Conservation (phyloP, 441 rosid species). For the Daphne laureola region DNA sequence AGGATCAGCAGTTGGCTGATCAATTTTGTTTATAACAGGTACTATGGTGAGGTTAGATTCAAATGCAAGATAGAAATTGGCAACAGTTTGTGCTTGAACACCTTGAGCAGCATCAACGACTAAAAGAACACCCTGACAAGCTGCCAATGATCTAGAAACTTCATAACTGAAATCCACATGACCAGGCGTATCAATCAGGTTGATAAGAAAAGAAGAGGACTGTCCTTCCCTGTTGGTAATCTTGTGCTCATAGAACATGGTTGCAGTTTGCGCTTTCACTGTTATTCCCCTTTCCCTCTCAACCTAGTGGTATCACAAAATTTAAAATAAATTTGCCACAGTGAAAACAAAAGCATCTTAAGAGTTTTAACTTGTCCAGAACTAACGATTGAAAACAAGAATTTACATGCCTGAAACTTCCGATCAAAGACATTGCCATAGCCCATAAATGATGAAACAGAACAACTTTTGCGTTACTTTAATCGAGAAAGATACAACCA, state of each 20-base stretch:
- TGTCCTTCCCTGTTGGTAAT: constrained; percentile 22
- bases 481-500: too few relatives aligned
- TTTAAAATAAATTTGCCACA: constrained; percentile 5
- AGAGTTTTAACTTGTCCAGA: neutral
- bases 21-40: constrained; percentile 92
- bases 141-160: constrained; percentile 94
- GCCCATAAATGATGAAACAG: too few relatives aligned
- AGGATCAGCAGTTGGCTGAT: constrained; percentile 98
- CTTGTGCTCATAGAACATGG: constrained; percentile 66
- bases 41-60: constrained; percentile 74
- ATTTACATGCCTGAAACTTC: too few relatives aligned
- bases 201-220: constrained; percentile 45
- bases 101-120: constrained; percentile 99
- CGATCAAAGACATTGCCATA: too few relatives aligned
- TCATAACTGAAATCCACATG: constrained; percentile 98
- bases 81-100: constrained; percentile 97
- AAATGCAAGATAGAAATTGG: constrained; percentile 92
- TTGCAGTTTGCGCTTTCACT: constrained; percentile 95
- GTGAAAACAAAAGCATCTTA: constrained; percentile 1
- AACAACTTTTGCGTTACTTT: too few relatives aligned
- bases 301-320: constrained; percentile 42
- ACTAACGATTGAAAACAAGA: neutral
- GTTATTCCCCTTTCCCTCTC: constrained; percentile 99
- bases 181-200: constrained; percentile 92
- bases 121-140: constrained; percentile 96